Base-by-base conservation (phyloP, 2,329 filamentous ascomycete genomes). In the Tolypocladium pustulatum region DNA sequence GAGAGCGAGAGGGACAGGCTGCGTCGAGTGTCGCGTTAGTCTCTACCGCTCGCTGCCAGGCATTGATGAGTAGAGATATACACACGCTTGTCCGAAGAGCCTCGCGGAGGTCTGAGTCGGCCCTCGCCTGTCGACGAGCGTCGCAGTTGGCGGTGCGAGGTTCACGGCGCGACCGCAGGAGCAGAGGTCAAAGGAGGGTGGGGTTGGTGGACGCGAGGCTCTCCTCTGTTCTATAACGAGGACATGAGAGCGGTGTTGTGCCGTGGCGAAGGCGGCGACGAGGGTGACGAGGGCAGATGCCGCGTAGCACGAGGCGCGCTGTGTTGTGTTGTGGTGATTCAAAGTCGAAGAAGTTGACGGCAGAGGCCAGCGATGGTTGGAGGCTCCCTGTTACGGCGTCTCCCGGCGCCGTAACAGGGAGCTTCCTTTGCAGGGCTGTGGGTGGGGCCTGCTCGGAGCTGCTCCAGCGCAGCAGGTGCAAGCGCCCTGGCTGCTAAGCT, bases 211-310 rank as follows among this genome's bases (percentile, higher is more conserved):
- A 52, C 49, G 49, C 49, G 49, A 52, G 49, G 49, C 49, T 52
- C 49, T 52, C 49, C 49, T 52, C 63, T 70, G 66, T 69, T 68
- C 70, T 73, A 73, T 72, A 71, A 73, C 66, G 62, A 64, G 64
- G 56, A 67, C 71, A 73, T 72, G 66, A 63, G 68, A 61, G 63
- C 61, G 58, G 60, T 59, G 27, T 59, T 63, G 66, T 62, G 63
- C 59, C 54, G 58, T 55, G 36, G 52, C 30, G 40, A 36, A n/a
- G 55, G 41, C 34, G 56, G 59, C 53, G 53, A 27, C 56, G 34
- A 41, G 5, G 55, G 59, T 27, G 52, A 34, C 56, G 13, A 41
- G 6, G 49, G 36, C 46, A 10, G 49, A 13, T 40, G 53, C 20
- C 10, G 53, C 41, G 51, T 20, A 22, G 37, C 38, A 38, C 34